Evolutionary conservation across 495 filamentous ascomycete species (phyloP).

Genomic region (Penicillium egyptiacum): DNA sequence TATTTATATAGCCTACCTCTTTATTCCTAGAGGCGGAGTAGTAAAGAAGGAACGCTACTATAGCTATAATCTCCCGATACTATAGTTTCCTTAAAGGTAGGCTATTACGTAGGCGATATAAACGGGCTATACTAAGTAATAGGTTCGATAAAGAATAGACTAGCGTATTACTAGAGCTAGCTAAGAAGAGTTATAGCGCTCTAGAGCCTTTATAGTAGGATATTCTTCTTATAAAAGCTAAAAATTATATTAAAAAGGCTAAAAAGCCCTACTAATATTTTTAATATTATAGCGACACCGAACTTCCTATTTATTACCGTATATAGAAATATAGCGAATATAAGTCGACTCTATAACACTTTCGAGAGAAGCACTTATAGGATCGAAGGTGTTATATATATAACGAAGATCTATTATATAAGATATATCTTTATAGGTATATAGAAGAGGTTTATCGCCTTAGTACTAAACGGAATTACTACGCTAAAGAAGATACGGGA

Average conservation of each 20-base stretch:
- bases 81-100: constrained; percentile 24
- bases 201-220: constrained; percentile 11
- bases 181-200: constrained; percentile 17
- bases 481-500: constrained; percentile 15
- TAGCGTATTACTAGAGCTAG: constrained; percentile 14
- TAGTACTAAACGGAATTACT: constrained; percentile 18
- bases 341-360: constrained; percentile 25
- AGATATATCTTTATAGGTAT: constrained; percentile 31
- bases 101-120: constrained; percentile 23
- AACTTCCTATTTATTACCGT: constrained; percentile 20
- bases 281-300: constrained; percentile 24
- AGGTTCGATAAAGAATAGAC: constrained; percentile 12
- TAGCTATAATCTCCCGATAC: constrained; percentile 22
- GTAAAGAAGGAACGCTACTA: constrained; percentile 24
- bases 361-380: constrained; percentile 27
- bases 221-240: constrained; percentile 16
- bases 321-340: constrained; percentile 23
- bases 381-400: constrained; percentile 27
- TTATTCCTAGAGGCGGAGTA: constrained; percentile 29
- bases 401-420: constrained; percentile 23
- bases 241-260: constrained; percentile 17
- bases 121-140: constrained; percentile 15
- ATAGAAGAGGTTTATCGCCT: constrained; percentile 21
- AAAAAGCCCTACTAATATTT: constrained; percentile 24
- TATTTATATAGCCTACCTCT: constrained; percentile 31